Evolutionary conservation across 257 asterid genomes (phyloP), one percentile per base, ranked within the genome.

Genomic region (Buddleja alternifolia): DNA sequence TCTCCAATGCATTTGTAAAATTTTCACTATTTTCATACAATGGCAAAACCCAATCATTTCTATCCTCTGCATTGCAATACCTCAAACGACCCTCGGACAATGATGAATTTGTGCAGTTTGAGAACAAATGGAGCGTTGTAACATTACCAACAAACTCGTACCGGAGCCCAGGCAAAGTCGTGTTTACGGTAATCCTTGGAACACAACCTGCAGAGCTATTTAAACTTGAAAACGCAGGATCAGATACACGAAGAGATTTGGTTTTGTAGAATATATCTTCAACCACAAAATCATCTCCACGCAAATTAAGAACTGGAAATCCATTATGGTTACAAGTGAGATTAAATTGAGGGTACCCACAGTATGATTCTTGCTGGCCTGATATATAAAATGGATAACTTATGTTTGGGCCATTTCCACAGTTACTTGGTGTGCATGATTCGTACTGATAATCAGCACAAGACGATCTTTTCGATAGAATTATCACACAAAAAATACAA

Each of bases 311-410:
- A 8, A 69, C 10, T 5, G 95, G 95, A 23, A 23, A n/a, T 6
- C 77, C 82, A 20, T 42, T 42, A 5, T 6, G 39, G 67, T 69
- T 42, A 48, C 95, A 91, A 3, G 14, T 48, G 21, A 91, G 45
- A 14, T 0, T 64, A 60, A 84, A 80, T 9, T 71, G 83, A 24
- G 81, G 80, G 57, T 10, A 73, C 5, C 89, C 94, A 66, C 97
- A 88, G 23, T 77, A 80, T 0, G 83, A 15, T 63, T 83, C 66
- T 55, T 84, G 89, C 17, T 0, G 0, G 24, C 44, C 63, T 41
- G 29, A 41, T 37, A 90, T 61, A 25, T 67, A 70, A 71, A 90
- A 90, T 3, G 97, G 97, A 66, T 76, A 90, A 44, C 79, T 84
- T 52, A 90, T 75, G 20, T 2, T 72, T 15, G 82, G 88, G 60